Base-by-base conservation (phyloP, 768 basidiomycete genomes). In the Collybia sp. region DNA sequence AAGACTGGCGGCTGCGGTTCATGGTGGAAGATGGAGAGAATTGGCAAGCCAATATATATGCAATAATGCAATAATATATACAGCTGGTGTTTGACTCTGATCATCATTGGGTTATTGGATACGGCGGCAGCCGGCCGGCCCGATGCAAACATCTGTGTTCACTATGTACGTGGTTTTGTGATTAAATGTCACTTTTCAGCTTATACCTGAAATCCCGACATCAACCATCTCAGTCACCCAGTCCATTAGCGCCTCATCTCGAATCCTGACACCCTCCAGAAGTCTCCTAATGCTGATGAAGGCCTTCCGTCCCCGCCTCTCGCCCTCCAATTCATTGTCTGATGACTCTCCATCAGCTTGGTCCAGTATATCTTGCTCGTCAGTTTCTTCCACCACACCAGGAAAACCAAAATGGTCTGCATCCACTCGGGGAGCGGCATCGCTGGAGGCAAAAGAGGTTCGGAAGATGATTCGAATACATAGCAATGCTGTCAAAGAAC, bases 351-450 rank as follows among this genome's bases (percentile, higher is more conserved):
- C 48, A 70, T 81, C 64, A 65, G 73, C 46, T 44, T 63, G 47
- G 65, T 81, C 58, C 46, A 64, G 48, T 5, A 47, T 62, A 42
- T 80, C 78, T 45, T 76, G 74, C 13, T 85, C 88, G n/a, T 81
- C 85, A n/a, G 77, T 74, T 16, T 87, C 88, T 50, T 90, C 86
- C 32, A 89, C 69, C 16, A 89, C 44, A 0, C 86, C 91, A 5
- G 93, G 93, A 62, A 95, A 90, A 0, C 93, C 93, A 62, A 93
- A 95, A 52, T 89, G 87, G 47, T 94, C 90, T 16, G 78, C 85
- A 57, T 89, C 85, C 2, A 74, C 82, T 19, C 87, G 75, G 30
- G 88, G 87, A 0, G 76, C 77, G 38, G 66, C 70, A 52, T 88
- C 88, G 6, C 73, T 69, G 5, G 85, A 79, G 15, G 84, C 83